Conservation (phyloP, 2,329 filamentous ascomycete species). For the Teratosphaeriaceae sp. region DNA sequence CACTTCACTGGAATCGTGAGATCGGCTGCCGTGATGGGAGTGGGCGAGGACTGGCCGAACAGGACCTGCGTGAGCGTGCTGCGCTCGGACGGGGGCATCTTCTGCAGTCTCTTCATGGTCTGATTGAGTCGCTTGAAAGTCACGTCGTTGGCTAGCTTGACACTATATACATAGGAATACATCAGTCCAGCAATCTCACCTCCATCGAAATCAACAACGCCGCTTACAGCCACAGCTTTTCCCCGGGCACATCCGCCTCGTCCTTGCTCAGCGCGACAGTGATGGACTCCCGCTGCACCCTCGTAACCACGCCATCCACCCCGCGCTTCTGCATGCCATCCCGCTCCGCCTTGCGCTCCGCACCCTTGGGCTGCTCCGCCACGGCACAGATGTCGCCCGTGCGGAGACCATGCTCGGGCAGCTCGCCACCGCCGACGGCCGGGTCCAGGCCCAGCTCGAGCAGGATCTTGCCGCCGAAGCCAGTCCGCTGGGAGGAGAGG, state of each 20-base stretch:
- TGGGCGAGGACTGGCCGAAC: conserved; percentile 52
- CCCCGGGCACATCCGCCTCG: conserved; percentile 43
- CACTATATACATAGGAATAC: conserved; percentile 34
- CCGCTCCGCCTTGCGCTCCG: conserved; percentile 65
- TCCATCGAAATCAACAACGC: no score
- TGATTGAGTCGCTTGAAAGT: conserved; percentile 60
- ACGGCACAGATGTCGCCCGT: conserved; percentile 73
- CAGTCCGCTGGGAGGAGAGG: conserved; percentile 71
- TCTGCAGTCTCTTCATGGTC: conserved; percentile 54
- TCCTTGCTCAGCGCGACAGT: conserved; percentile 65
- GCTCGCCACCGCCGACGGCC: conserved; percentile 47
- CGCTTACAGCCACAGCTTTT: conserved; percentile 57
- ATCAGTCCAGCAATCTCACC: conserved; percentile 26
- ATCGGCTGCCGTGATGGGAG: conserved; percentile 40
- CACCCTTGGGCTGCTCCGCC: conserved; percentile 65
- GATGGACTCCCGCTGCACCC: conserved; percentile 52
- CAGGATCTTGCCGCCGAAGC: conserved; percentile 84
- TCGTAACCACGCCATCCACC: conserved; percentile 63
- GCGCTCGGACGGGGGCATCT: conserved; percentile 49
- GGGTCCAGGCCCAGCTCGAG: conserved; percentile 70
- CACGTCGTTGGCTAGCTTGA: conserved; percentile 61
- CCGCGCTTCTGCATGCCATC: conserved; percentile 63
- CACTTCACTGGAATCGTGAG: conserved; percentile 43
- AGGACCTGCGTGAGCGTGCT: conserved; percentile 54
- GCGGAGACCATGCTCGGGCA: conserved; percentile 70